phyloP scores from a whole-genome alignment of 2,329 filamentous ascomycete genomes.

The Pestalotiopsis sp. region DNA sequence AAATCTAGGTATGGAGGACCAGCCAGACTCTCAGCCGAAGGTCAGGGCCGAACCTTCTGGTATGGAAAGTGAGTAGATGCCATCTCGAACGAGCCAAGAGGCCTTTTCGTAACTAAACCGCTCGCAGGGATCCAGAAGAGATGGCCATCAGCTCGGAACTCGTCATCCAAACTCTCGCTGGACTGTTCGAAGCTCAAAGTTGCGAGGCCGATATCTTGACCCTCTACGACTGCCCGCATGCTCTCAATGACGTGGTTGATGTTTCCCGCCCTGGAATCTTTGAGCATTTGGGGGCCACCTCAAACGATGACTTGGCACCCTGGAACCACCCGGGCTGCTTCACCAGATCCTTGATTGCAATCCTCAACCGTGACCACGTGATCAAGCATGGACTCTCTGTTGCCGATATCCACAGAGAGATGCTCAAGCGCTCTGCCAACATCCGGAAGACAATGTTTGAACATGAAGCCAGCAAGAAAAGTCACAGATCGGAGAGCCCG shows the following conservation, averaged over 20 bases:
- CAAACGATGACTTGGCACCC: not conserved
- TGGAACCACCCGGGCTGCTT: slow-evolving; percentile 7
- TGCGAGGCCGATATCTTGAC: slow-evolving; percentile 10
- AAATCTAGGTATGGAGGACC: slow-evolving; percentile 9
- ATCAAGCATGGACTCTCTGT: slow-evolving; percentile 6
- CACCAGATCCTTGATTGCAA: slow-evolving; percentile 9
- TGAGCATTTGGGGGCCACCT: slow-evolving; percentile 7
- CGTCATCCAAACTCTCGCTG: not conserved
- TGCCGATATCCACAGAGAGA: slow-evolving; percentile 10
- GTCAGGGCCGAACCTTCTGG: slow-evolving; percentile 1
- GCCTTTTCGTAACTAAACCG: not conserved
- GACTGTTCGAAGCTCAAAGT: slow-evolving; percentile 5
- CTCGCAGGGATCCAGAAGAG: not conserved
- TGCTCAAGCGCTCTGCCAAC: not conserved
- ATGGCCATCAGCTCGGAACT: not conserved
- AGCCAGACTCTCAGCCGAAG: not conserved
- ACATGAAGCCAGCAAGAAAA: not conserved
- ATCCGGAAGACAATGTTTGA: not conserved
- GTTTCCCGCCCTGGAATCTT: not conserved
- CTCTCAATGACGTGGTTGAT: not conserved
- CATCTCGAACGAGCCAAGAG: not conserved
- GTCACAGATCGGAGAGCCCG: not conserved
- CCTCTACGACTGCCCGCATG: slow-evolving; percentile 8
- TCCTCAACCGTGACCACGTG: not conserved
- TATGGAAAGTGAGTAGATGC: slow-evolving; percentile 5